Base-by-base conservation (phyloP, 805 yeast species). In the Ogataea siamensis region DNA sequence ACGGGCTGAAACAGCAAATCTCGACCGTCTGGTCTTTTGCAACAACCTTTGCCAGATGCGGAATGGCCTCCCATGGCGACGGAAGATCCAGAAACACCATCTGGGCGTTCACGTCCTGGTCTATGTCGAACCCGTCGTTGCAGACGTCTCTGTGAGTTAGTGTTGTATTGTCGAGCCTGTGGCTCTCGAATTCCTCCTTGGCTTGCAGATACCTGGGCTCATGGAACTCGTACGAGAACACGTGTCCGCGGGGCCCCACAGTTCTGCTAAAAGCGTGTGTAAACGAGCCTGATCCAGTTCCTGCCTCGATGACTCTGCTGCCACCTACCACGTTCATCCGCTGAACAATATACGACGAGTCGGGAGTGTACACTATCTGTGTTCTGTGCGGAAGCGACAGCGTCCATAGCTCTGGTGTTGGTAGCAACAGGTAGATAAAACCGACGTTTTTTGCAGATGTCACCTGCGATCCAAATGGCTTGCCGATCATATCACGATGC, bases 261-360 rank as follows among this genome's bases (percentile, higher is more conserved):
- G 93, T 78, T 53, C 99, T 74, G 2, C 95, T 83, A 59, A 93
- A 77, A 0, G 96, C 82, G 63, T 93, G 99, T 3, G 96, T 84
- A 55, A 93, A 87, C 1, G 96, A 87, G 0, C 94, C 99, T 5
- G 96, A 85, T 0, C 99, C 99, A 0, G 99, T 93, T 24, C 99
- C 99, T 0, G 98, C 96, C 64, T 93, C 99, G 32, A 93, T 82
- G 9, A 93, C 94, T 42, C 77, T 66, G 1, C 87, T 73, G 1
- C 91, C 89, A 10, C 86, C 77, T 13, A 76, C 68, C 38, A 93
- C 80, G 30, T 78, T 73, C 46, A 93, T 66, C 52, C 96, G 67
- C 58, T 91, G 96, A 46, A 86, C 75, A 38, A 93, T 88, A 54
- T 87, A 93, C 19, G 95, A 78, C 2, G 96, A 84, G 60, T 93